Conservation (phyloP, 2,329 filamentous ascomycete species). For the Elsinoe perseae region DNA sequence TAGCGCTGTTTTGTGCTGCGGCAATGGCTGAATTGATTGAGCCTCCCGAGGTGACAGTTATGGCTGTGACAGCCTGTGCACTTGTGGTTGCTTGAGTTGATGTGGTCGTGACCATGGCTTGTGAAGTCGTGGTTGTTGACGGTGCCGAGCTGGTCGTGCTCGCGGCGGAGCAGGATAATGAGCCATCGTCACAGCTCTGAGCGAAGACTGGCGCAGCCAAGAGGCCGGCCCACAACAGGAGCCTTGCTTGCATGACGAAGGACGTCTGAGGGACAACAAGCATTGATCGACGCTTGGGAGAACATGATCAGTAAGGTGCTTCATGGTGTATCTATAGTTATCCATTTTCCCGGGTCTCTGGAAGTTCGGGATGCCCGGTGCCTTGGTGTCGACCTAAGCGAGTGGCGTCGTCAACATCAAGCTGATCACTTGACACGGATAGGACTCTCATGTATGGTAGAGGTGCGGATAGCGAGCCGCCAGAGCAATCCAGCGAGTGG, state of each 20-base stretch:
- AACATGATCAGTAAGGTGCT: not conserved
- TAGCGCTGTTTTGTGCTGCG: conserved; percentile 36
- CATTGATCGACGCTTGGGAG: not conserved
- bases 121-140: not conserved
- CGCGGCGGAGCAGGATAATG: not conserved
- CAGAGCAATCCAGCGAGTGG: not conserved
- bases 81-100: conserved; percentile 13
- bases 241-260: conserved; percentile 3
- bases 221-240: not conserved
- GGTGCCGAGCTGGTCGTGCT: not conserved
- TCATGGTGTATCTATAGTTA: not conserved
- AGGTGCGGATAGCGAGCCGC: not conserved
- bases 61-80: conserved; percentile 22
- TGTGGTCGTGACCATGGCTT: conserved; percentile 15
- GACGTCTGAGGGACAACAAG: not conserved
- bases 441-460: not conserved
- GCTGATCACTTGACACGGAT: not conserved
- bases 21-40: conserved; percentile 37
- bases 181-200: not conserved
- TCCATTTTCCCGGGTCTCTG: not conserved
- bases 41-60: conserved; percentile 40
- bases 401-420: not conserved
- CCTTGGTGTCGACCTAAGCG: not conserved
- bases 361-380: conserved; percentile 5
- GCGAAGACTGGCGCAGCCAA: not conserved